Base-by-base conservation (phyloP, 2,329 filamentous ascomycete species). In the Botrytis pseudocinerea region DNA sequence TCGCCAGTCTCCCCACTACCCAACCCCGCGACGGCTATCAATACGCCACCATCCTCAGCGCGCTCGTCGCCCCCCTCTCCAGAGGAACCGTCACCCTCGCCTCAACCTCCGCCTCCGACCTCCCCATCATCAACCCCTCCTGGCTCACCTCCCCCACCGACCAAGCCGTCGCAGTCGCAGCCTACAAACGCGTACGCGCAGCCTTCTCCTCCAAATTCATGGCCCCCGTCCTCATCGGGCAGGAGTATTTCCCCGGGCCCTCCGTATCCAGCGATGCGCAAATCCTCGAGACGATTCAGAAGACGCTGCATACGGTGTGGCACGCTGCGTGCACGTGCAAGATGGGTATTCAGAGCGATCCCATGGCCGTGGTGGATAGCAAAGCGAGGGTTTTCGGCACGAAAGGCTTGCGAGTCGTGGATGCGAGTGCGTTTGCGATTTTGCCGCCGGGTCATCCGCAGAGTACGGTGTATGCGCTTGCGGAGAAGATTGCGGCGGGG, bases 291-390 rank as follows among this genome's bases (percentile, higher is more conserved):
- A 73, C 62, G 14, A 75, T 77, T 7, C n/a, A 57, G 78, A 18
- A 75, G 74, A 48, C 80, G 81, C 8, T 82, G 18, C 42, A 51
- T 18, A 44, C 69, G 9, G 73, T 77, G 48, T 89, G 83, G 84
- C 88, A 87, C 78, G 88, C 85, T 82, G 85, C 82, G 0, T 86
- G 87, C 0, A 91, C 88, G 0, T 84, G 83, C 16, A 85, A 85
- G 79, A 91, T 91, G 88, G 88, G 88, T 0, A 83, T 80, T 71
- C 18, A 71, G 0, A 82, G 78, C 2, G 84, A 85, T 32, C 25
- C 48, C 1, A 82, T 84, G 42, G 78, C 76, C 5, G 78, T 79
- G 22, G 75, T 78, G 42, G 74, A 78, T 65, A 60, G 72, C 9
- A 69, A 71, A 12, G 73, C 73, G 25, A 78, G 48, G 38, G 75